Evolutionary conservation across 78 protist genomes (phyloP).

Genomic region (Dictyostelium firmibasis): DNA sequence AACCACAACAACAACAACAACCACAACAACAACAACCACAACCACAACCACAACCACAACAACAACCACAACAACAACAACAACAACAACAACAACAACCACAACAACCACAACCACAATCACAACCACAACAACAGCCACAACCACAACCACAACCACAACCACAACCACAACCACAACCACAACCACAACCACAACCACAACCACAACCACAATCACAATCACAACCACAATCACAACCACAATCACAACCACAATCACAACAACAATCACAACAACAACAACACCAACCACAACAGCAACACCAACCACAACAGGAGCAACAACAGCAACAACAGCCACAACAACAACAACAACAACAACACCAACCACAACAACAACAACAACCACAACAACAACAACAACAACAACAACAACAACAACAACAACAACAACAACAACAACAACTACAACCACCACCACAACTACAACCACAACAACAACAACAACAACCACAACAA

Average conservation of each 20-base stretch:
- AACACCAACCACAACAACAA: no score
- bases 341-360: neutral
- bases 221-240: neutral
- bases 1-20: neutral
- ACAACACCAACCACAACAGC: neutral
- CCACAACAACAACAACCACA: neutral
- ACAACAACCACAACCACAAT: no score
- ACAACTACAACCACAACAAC: constrained; percentile 4
- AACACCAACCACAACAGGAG: neutral
- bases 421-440: neutral
- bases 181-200: neutral
- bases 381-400: no score
- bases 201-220: neutral
- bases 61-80: neutral
- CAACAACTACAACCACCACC: neutral
- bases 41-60: neutral
- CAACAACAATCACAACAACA: neutral
- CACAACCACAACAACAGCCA: no score
- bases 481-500: no score
- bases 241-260: neutral
- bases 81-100: neutral
- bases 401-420: neutral
- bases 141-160: neutral
- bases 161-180: neutral
- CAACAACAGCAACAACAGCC: neutral